Base-by-base conservation (phyloP, 2,329 filamentous ascomycete genomes). In the Penicillium olsonii region DNA sequence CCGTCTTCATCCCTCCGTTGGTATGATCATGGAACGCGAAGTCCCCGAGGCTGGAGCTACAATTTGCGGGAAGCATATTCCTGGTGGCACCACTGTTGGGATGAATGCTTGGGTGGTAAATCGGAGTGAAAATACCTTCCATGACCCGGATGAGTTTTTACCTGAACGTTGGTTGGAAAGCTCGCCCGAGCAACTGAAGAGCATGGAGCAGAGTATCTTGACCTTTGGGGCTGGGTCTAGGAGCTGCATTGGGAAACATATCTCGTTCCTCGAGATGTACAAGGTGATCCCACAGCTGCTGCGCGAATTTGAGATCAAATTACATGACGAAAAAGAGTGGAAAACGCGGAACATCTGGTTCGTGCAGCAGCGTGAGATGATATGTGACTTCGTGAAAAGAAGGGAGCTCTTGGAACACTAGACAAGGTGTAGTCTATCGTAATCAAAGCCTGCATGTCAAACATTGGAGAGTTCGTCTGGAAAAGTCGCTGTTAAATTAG, bases 191-290 rank as follows among this genome's bases (percentile, higher is more conserved):
- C 50, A 51, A 18, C 51, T 53, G 14, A 50, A 53, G 34, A 14
- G 2, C 11, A 66, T 64, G 62, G 24, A 50, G 17, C 39, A 56
- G n/a, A 52, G 52, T 5, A 60, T 52, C 2, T 56, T 66, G 18
- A 59, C 60, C 1, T 83, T 83, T 54, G 80, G 80, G n/a, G 78
- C 77, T 19, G 80, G 80, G 5, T 70, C 73, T 14, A 77, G 81
- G 48, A 67, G 79, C 4, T 83, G 80, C 60, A 79, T 82, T 48
- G 79, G 80, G 24, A 74, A 78, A 11, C 80, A 82, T 60, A 66
- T 83, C 27, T 78, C 78, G 2, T 62, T 81, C 35, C 65, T 83
- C 19, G 79, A 83, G 64, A 81, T 82, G 57, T 81, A 82, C 66
- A 85, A 84, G 70, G 73, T 83, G 22, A 64, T 81, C n/a, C 78